Evolutionary conservation across 75 land plant genomes (phyloP).

Genomic region (Cupressus sempervirens): DNA sequence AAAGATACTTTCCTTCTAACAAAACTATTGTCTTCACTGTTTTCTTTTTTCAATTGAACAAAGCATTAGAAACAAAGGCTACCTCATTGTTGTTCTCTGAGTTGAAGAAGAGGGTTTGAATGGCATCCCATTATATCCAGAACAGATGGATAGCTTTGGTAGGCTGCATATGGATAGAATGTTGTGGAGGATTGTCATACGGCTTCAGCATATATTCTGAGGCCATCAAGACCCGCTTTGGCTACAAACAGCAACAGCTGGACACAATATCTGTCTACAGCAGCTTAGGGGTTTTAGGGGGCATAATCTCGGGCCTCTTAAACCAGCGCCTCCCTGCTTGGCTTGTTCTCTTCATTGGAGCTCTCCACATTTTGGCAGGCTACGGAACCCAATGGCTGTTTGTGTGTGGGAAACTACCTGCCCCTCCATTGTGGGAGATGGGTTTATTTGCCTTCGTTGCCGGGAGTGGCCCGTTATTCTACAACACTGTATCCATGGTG

Average conservation of each 20-base stretch:
- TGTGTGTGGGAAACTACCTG: slow-evolving; percentile 1
- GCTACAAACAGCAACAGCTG: slow-evolving; percentile 20
- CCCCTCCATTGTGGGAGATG: slow-evolving; percentile 23
- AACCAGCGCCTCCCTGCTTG: slow-evolving; percentile 21
- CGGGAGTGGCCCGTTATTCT: slow-evolving; percentile 28
- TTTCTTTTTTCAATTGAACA: no score
- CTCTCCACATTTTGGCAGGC: slow-evolving; percentile 14
- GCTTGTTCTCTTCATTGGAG: slow-evolving; percentile 20
- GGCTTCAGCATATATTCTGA: slow-evolving; percentile 27
- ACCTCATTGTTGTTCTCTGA: no score
- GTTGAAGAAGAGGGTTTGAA: no score
- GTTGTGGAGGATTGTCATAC: slow-evolving; percentile 21
- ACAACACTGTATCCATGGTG: slow-evolving; percentile 27
- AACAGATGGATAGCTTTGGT: slow-evolving; percentile 24
- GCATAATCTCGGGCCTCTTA: slow-evolving; percentile 28
- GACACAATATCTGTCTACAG: slow-evolving; percentile 27
- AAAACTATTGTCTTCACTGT: no score
- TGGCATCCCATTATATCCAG: no score
- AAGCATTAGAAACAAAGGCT: no score
- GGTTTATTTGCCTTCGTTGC: slow-evolving; percentile 19
- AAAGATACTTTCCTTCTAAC: no score
- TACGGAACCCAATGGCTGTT: slow-evolving; percentile 25
- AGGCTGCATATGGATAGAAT: slow-evolving; percentile 26
- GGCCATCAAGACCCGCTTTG: slow-evolving; percentile 15
- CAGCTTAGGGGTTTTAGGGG: slow-evolving; percentile 30